Conservation (phyloP, 169 alveolate species). For the Plasmodium gonderi region DNA sequence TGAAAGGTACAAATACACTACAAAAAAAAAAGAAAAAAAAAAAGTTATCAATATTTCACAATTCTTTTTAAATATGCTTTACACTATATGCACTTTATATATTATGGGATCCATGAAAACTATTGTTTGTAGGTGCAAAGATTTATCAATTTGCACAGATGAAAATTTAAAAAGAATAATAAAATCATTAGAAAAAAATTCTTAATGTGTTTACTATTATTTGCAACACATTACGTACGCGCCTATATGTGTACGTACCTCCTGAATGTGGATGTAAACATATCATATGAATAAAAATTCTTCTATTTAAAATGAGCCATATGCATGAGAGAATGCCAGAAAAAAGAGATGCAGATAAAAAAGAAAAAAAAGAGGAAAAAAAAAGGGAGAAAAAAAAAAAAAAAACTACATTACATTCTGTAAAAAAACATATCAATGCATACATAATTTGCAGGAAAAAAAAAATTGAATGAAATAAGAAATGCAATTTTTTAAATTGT, state of each 20-base stretch:
- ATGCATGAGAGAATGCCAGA: too few relatives aligned
- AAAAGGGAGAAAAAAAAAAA: too few relatives aligned
- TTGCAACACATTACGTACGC: too few relatives aligned
- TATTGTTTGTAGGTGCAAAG: slow-evolving; percentile 61
- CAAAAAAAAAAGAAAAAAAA: too few relatives aligned
- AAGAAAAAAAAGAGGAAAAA: background rate
- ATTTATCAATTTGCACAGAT: slow-evolving; percentile 58
- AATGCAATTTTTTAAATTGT: background rate
- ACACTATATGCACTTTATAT: background rate
- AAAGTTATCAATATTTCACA: background rate
- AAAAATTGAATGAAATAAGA: background rate
- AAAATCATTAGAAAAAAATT: slow-evolving; percentile 52
- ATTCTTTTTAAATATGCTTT: background rate
- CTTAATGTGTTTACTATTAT: too few relatives aligned
- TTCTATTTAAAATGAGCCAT: too few relatives aligned
- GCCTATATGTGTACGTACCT: too few relatives aligned
- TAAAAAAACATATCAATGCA: background rate
- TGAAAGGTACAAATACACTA: slow-evolving; percentile 24
- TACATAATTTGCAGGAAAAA: background rate
- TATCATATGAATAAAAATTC: too few relatives aligned
- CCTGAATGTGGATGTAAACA: too few relatives aligned
- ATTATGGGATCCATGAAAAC: slow-evolving; percentile 2
- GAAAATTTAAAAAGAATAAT: slow-evolving; percentile 63
- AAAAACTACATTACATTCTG: background rate
- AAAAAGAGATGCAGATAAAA: background rate